Evolutionary conservation across 768 basidiomycete genomes (phyloP), one percentile per base, ranked within the genome.

Genomic region (Kwoniella europaea): DNA sequence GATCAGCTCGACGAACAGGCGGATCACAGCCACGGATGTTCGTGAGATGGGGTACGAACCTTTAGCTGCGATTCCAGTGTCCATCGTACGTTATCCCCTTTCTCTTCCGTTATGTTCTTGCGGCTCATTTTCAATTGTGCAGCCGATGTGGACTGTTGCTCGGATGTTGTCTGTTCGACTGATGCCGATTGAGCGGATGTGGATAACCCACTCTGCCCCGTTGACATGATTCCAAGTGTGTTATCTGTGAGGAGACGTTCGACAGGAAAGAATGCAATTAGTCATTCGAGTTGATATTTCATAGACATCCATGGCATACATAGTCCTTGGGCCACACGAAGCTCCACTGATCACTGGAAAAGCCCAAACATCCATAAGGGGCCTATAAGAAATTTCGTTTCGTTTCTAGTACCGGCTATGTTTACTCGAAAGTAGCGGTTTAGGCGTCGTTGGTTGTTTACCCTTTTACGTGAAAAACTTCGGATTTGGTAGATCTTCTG

Each of bases 21-120:
- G 35, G 35, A 35, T 35, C 35, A 35, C 35, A 35, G 35, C 3
- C 35, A 35, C 35, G 35, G 35, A 35, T 35, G 6, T 35, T 35
- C 35, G 35, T 35, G 35, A 35, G 35, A 35, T 35, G 35, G 35
- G 35, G 6, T 22, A 67, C 65, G 24, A 15, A 67, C 65, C 65
- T 60, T 67, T 13, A 67, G 65, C 44, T 67, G 65, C 41, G 56
- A 46, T 29, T 27, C 65, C 43, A 15, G 15, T 54, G 16, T 12
- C 22, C 22, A 35, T 18, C 50, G 18, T 63, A 3, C 9, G 12
- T 50, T 18, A 13, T 50, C 46, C 18, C 46, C 46, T 50, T 50
- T 50, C 46, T 18, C 18, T 18, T 50, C 13, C 46, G 10, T 50
- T 13, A 50, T 50, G 18, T 50, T 18, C 18, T 50, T 18, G 18